Evolutionary conservation across 2,329 filamentous ascomycete species (phyloP), one percentile per base, ranked within the genome.

Genomic region (Hirsutella thompsonii): DNA sequence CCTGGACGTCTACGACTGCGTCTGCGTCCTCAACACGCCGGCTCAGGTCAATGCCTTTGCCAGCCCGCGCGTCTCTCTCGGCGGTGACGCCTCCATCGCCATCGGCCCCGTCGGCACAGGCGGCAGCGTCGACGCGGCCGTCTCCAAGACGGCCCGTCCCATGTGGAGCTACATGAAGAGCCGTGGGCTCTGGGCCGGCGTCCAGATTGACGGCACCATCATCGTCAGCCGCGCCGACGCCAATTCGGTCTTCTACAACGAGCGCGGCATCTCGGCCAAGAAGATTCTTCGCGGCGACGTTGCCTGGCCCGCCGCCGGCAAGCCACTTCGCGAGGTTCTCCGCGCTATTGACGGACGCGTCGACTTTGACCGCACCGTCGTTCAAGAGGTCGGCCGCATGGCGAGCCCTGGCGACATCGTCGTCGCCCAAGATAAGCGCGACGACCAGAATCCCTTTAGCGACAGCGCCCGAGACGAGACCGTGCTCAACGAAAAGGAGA

Each of bases 141-240:
- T 57, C 0, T 52, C 50, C 36, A 52, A 51, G 46, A 55, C 53
- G 0, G 53, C 46, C 48, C 69, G 76, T 21, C 83, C 85, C 0
- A 71, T 89, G 6, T 90, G 81, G 69, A 87, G 79, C 23, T 92
- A 92, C 55, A 74, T 89, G 59, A 90, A 90, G 64, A 83, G 78
- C 46, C 72, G 83, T 26, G 85, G 86, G 1, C 72, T 90, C 43
- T 90, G 88, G 56, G 82, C 81, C 1, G 83, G 84, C 11, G 72
- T 89, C 0, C 81, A 87, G 48, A 69, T 89, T n/a, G 84, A 90
- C 49, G 85, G 85, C 2, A 89, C 84, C 0, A 70, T 90, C 16
- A 69, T 90, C 34, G 78, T 89, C 39, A 80, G 85, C 52, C 72
- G 85, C 19, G 75, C 71, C 0, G 85, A 88, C 49, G 85, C 87